Conservation (phyloP, 768 basidiomycete genomes). For the Mycena capillaripes region DNA sequence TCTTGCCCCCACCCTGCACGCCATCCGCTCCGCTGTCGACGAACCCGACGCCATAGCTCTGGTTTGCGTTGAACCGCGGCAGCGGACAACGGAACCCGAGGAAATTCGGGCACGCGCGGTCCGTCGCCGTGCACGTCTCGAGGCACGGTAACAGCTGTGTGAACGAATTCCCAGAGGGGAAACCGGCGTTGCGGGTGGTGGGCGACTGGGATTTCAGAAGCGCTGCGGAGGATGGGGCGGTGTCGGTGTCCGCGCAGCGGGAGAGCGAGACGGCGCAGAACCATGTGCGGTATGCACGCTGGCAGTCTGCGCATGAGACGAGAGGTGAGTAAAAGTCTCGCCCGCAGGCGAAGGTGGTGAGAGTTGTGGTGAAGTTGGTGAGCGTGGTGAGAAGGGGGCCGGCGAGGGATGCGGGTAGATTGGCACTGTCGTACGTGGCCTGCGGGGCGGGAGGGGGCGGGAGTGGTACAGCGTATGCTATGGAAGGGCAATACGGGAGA, state of each 20-base stretch:
- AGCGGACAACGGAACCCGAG: conserved; percentile 80
- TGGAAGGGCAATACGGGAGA: conserved; percentile 81
- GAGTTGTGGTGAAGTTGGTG: conserved; percentile 80
- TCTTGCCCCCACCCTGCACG: conserved; percentile 60
- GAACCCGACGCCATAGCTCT: conserved; percentile 84
- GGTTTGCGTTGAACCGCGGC: conserved; percentile 69
- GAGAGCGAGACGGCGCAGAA: conserved; percentile 82
- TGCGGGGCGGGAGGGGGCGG: conserved; percentile 60
- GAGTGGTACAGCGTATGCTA: conserved; percentile 80
- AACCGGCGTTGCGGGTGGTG: conserved; percentile 57
- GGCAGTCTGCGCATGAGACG: conserved; percentile 83
- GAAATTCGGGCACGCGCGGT: conserved; percentile 84
- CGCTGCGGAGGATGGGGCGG: conserved; percentile 47
- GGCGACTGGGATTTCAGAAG: conserved; percentile 38
- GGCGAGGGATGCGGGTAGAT: conserved; percentile 64
- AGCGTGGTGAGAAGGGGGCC: conserved; percentile 69
- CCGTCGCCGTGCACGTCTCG: conserved; percentile 80
- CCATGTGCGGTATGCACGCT: conserved; percentile 81
- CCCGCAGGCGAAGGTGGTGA: conserved; percentile 84
- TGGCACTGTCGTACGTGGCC: conserved; percentile 62
- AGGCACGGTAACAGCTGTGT: conserved; percentile 82
- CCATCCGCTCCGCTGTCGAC: conserved; percentile 69
- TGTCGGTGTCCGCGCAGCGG: conserved; percentile 67
- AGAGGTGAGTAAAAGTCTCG: conserved; percentile 86
- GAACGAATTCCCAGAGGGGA: conserved; percentile 65